A percentile compares a stretch with the other conserved stretches of the same genome.
Conservation (phyloP, 768 basidiomycete genomes). For the Plicaturopsis crispa region DNA sequence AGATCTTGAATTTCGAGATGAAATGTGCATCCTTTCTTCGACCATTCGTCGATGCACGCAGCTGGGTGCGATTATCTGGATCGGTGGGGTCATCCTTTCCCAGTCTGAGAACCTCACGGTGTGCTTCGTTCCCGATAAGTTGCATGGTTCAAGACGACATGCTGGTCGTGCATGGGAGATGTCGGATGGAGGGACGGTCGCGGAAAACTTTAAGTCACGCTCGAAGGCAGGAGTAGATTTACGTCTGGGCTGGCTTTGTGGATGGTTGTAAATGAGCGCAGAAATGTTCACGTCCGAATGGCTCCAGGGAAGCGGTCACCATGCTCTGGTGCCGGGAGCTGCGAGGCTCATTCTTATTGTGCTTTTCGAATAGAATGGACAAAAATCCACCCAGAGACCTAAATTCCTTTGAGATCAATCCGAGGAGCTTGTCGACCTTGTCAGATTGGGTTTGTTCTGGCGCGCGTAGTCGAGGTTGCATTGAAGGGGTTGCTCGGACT, state of each 20-base stretch:
- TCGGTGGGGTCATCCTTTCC: slow-evolving; percentile 3
- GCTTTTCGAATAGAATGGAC: no score
- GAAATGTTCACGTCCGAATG: slow-evolving; percentile 9
- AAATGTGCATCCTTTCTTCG: no score
- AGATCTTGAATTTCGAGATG: no score
- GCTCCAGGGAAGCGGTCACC: slow-evolving; percentile 7
- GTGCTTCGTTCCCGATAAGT: slow-evolving; percentile 1
- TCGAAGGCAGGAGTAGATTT: not conserved
- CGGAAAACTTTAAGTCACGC: not conserved
- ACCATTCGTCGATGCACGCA: slow-evolving; percentile 5
- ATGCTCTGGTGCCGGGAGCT: no score
- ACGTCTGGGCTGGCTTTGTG: slow-evolving; percentile 7
- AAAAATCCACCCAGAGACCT: no score
- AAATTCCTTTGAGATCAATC: no score
- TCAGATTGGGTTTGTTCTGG: no score
- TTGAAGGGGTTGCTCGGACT: no score
- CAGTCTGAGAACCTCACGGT: not conserved
- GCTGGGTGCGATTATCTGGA: slow-evolving; percentile 4
- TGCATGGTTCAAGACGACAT: slow-evolving; percentile 4
- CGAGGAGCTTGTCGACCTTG: no score
- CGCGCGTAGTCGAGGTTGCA: no score
- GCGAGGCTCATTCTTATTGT: no score
- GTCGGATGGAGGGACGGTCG: slow-evolving; percentile 1
- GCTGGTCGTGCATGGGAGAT: not conserved
- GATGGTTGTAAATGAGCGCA: slow-evolving; percentile 9